phyloP scores from a whole-genome alignment of 2,329 filamentous ascomycete species.

The Penicillium sp. region DNA sequence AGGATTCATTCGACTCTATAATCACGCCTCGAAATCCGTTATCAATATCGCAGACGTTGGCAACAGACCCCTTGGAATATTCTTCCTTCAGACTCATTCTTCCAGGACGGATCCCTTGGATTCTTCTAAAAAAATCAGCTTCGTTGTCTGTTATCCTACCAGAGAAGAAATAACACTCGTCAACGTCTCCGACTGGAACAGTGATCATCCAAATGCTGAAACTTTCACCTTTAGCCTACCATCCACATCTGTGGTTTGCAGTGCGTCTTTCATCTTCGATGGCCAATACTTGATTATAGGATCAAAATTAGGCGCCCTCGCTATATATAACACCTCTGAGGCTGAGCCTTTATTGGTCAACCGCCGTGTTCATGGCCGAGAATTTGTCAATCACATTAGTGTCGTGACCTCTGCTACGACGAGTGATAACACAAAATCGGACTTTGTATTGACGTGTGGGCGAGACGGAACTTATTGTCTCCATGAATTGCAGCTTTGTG shows the following conservation, averaged over 20 bases:
- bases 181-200: slow-evolving; percentile 18
- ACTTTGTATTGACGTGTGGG: slow-evolving; percentile 66
- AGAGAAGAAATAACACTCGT: slow-evolving; percentile 33
- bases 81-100: slow-evolving; percentile 22
- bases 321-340: slow-evolving; percentile 43
- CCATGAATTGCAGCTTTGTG: slow-evolving; percentile 43
- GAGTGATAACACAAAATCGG: slow-evolving; percentile 17
- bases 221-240: slow-evolving; percentile 35
- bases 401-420: slow-evolving; percentile 19
- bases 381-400: slow-evolving; percentile 69
- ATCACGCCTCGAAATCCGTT: slow-evolving; percentile 33
- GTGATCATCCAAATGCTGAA: slow-evolving; percentile 41
- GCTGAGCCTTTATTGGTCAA: slow-evolving; percentile 27
- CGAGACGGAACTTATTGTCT: slow-evolving; percentile 76
- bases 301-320: slow-evolving; percentile 56
- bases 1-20: slow-evolving; percentile 38
- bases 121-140: slow-evolving; percentile 19
- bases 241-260: slow-evolving; percentile 53
- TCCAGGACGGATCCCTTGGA: slow-evolving; percentile 7
- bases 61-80: slow-evolving; percentile 32
- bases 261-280: slow-evolving; percentile 42
- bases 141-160: slow-evolving; percentile 30
- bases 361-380: slow-evolving; percentile 48
- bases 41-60: slow-evolving; percentile 26
- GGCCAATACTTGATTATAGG: slow-evolving; percentile 52